Base-by-base conservation (phyloP, 2,329 filamentous ascomycete genomes). In the Gliomastix tumulicola region DNA sequence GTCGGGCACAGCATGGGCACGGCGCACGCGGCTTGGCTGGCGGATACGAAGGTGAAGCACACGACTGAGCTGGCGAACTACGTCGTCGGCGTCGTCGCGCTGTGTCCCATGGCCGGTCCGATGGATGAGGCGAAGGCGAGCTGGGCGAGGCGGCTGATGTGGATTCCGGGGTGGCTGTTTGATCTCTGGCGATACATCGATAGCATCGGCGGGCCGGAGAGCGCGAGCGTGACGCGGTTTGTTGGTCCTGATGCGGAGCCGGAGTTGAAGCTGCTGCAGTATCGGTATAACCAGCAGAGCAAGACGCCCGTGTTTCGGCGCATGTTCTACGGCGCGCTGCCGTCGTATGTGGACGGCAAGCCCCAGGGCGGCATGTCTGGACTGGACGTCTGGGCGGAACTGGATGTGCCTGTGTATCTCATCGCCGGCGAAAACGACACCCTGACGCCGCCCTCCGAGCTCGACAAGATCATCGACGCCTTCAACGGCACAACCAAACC, bases 1-100 rank as follows among this genome's bases (percentile, higher is more conserved):
- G 76, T 97, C 41, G 88, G 82, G 2, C 92, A 98, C 53, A 95
- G 88, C 55, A 84, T 96, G 76, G 92, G 92, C 7, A 88, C 84
- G 40, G 84, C 84, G 4, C 65, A 96, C 16, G 78, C 82, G 6
- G 81, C 85, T 19, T 65, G 82, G 13, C 65, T 97, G 35, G 82
- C 87, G 9, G 66, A 58, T 47, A 53, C 43, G 3, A 48, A 47
- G 12, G 30, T 47, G 16, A 59, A 70, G 2, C 63, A 79, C 40
- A 64, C 59, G 17, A 65, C 67, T 19, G 55, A 64, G 2, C 49
- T 87, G n/a, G 66, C 74, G 21, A 59, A 79, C 9, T 68, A 85
- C 50, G 72, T 94, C n/a, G 62, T 80, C 32, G 88, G 86, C 1
- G 55, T 96, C 7, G 67, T 96, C 21, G 87, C 80, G 4, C 81